Conservation (phyloP, 2,329 filamentous ascomycete genomes). For the Neopestalotiopsis sp. region DNA sequence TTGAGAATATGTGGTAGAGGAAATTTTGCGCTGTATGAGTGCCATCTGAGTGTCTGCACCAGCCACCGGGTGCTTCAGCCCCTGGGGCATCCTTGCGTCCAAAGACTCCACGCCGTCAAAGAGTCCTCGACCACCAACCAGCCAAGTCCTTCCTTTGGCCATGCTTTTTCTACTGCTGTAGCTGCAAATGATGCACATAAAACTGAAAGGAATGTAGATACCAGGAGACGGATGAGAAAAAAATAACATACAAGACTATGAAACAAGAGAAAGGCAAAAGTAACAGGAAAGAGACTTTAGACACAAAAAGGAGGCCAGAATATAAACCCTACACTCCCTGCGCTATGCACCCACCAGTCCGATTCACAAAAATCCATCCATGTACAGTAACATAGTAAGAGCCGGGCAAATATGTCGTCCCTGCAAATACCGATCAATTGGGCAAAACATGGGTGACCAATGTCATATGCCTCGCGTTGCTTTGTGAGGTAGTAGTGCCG, state of each 20-base stretch:
- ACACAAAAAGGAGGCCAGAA: slow-evolving; percentile 35
- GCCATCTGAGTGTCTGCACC: background rate
- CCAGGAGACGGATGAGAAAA: slow-evolving; percentile 18
- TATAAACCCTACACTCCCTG: slow-evolving; percentile 41
- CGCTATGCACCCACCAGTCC: slow-evolving; percentile 41
- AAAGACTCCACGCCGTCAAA: slow-evolving; percentile 17
- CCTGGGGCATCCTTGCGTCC: background rate
- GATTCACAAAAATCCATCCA: slow-evolving; percentile 30
- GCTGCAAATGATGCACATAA: slow-evolving; percentile 26
- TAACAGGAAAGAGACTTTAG: slow-evolving; percentile 25
- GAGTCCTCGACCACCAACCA: background rate
- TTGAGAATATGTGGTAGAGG: background rate
- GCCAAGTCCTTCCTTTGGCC: background rate
- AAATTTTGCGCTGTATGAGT: background rate
- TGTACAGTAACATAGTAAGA: slow-evolving; percentile 36
- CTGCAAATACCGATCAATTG: background rate
- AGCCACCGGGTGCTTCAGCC: background rate
- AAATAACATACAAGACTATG: slow-evolving; percentile 25
- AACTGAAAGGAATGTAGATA: slow-evolving; percentile 24
- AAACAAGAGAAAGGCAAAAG: slow-evolving; percentile 29
- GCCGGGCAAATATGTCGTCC: slow-evolving; percentile 33
- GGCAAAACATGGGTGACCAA: background rate
- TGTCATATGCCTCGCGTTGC: background rate
- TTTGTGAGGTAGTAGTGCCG: slow-evolving; percentile 8
- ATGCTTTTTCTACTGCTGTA: slow-evolving; percentile 14